Percentiles rank a stretch among this genome's conserved stretches.
phyloP scores from a whole-genome alignment of 1,284 basidiomycete genomes.

The Boletus sp. region DNA sequence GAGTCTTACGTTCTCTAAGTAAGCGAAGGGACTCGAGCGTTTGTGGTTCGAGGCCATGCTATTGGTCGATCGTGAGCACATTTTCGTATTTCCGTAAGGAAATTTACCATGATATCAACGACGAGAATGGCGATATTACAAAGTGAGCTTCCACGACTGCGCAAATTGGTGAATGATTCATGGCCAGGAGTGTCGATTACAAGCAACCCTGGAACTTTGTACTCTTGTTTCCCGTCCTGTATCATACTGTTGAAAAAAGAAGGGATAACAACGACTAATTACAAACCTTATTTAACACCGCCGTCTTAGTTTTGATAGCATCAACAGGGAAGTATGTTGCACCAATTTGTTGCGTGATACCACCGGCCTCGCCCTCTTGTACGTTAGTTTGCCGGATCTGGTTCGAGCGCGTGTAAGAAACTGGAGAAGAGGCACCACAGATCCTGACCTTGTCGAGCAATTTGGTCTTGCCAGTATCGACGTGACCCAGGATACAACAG shows the following conservation, averaged over 20 bases:
- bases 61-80: constrained; percentile 15
- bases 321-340: constrained; percentile 99
- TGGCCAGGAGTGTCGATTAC: constrained; percentile 99
- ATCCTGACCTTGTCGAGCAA: constrained; percentile 84
- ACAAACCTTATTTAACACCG: constrained; percentile 80
- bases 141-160: constrained; percentile 92
- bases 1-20: constrained; percentile 92
- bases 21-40: constrained; percentile 95
- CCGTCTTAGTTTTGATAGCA: constrained; percentile 92
- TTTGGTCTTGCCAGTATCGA: constrained; percentile 99
- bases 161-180: constrained; percentile 98
- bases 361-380: constrained; percentile 98
- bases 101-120: constrained; percentile 91
- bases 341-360: constrained; percentile 99
- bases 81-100: constrained; percentile 5
- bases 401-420: constrained; percentile 11
- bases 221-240: constrained; percentile 80
- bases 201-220: constrained; percentile 95
- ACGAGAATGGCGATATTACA: constrained; percentile 99
- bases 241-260: constrained; percentile 5
- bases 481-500: constrained; percentile 98
- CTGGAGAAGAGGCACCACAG: not conserved
- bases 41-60: constrained; percentile 97
- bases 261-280: not conserved
- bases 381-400: constrained; percentile 99